Percentiles rank a stretch among this genome's conserved stretches.
Conservation (phyloP, 768 basidiomycete genomes). For the Ramaria rubella region DNA sequence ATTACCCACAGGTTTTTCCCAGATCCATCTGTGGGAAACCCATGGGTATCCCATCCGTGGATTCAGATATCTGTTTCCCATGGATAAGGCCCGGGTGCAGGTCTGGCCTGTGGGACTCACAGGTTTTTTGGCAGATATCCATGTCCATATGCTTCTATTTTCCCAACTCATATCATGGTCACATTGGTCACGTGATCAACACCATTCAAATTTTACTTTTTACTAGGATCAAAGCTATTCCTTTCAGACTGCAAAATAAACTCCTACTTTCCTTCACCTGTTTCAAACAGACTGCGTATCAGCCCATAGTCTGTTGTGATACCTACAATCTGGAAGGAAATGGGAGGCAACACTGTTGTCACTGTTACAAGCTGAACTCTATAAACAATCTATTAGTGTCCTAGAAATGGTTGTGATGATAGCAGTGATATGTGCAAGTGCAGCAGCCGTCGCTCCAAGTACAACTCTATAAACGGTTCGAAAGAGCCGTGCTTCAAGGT, state of each 20-base stretch:
- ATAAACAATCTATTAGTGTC: slow-evolving; percentile 10
- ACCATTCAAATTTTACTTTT: slow-evolving; percentile 39
- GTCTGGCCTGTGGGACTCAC: too few species aligned
- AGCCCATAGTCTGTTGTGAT: slow-evolving; percentile 87
- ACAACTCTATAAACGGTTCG: slow-evolving; percentile 71
- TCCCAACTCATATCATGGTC: too few species aligned
- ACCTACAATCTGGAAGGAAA: slow-evolving; percentile 67
- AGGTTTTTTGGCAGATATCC: too few species aligned
- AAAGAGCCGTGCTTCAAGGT: slow-evolving; percentile 76
- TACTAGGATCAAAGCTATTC: slow-evolving; percentile 92
- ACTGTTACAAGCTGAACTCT: slow-evolving; percentile 82
- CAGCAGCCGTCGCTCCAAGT: slow-evolving; percentile 82
- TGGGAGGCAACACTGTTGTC: slow-evolving; percentile 66
- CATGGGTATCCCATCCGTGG: too few species aligned
- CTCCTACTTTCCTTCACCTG: slow-evolving; percentile 19
- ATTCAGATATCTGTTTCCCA: too few species aligned
- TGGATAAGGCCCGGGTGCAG: too few species aligned
- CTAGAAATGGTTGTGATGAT: not conserved
- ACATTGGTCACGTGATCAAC: too few species aligned
- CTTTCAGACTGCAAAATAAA: slow-evolving; percentile 95
- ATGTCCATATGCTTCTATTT: too few species aligned
- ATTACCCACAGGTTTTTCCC: too few species aligned
- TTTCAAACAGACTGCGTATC: slow-evolving; percentile 68
- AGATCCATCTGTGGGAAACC: too few species aligned
- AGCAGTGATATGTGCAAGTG: slow-evolving; percentile 64